A percentile compares a stretch with the other conserved stretches of the same genome.
Evolutionary conservation across 2,329 filamentous ascomycete species (phyloP).

Genomic region (Apiospora koreana): DNA sequence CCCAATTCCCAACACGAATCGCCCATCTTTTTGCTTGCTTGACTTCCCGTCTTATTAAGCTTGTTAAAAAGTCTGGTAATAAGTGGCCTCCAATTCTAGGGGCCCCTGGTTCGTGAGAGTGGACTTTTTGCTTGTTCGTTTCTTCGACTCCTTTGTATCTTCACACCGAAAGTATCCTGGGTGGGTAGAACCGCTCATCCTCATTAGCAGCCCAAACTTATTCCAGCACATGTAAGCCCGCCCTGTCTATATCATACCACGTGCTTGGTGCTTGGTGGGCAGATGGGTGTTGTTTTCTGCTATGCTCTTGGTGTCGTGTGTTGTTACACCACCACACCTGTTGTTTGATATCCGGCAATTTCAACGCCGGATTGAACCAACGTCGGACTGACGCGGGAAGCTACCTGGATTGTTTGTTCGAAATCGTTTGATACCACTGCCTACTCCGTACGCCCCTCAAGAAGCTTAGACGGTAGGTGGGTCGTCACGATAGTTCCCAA

Average conservation of each 20-base stretch:
- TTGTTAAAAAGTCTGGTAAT: neutral
- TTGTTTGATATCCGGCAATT: neutral
- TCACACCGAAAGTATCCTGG: neutral
- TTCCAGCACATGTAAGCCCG: neutral
- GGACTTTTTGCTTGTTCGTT: neutral
- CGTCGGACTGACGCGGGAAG: neutral
- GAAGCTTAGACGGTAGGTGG: neutral
- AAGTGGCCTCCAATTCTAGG: neutral
- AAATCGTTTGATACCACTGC: neutral
- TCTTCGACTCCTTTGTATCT: too few relatives aligned
- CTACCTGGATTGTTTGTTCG: neutral
- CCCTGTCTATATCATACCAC: neutral
- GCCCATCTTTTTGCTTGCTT: neutral
- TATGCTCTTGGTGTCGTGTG: neutral
- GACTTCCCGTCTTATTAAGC: neutral
- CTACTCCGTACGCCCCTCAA: neutral
- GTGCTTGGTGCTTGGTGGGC: neutral
- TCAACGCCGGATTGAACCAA: neutral
- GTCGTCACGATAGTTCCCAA: neutral
- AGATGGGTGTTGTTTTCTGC: neutral
- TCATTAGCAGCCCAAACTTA: neutral
- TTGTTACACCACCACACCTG: neutral
- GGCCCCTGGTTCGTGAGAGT: neutral
- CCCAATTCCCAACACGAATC: neutral
- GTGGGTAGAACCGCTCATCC: neutral